Conservation (phyloP, 1,284 basidiomycete genomes). For the Cutaneotrichosporon sp. region DNA sequence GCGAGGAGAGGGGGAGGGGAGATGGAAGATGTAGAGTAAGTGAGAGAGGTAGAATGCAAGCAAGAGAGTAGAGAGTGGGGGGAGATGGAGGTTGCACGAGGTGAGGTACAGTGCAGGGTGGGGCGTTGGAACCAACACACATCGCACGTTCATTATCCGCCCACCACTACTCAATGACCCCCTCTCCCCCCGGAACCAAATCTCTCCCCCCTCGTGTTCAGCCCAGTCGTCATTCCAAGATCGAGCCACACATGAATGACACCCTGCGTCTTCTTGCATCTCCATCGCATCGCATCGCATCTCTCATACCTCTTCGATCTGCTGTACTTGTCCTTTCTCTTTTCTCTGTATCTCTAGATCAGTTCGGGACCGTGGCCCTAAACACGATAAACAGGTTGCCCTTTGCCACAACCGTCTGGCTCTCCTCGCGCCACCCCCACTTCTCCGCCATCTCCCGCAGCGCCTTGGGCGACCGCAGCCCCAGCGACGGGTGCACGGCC, state of each 20-base stretch:
- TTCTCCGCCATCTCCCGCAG: slow-evolving; percentile 32
- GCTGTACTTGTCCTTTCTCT: background rate
- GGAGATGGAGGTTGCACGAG: too few relatives aligned
- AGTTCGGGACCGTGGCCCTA: slow-evolving; percentile 15
- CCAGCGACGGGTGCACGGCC: slow-evolving; percentile 29
- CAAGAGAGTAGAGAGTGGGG: too few relatives aligned
- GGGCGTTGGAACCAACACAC: background rate
- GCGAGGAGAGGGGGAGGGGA: background rate
- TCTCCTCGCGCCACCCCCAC: slow-evolving; percentile 40
- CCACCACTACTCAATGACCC: too few relatives aligned
- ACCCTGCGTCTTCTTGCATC: background rate
- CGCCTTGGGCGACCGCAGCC: slow-evolving; percentile 32
- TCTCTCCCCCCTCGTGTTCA: background rate
- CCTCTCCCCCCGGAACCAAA: background rate
- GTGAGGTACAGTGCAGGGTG: too few relatives aligned
- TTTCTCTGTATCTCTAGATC: background rate
- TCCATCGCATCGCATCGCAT: background rate
- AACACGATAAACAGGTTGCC: slow-evolving; percentile 48
- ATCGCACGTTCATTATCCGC: background rate
- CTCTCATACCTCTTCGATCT: background rate
- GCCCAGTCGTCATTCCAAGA: too few relatives aligned
- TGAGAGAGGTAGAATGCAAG: background rate
- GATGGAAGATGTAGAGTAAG: background rate
- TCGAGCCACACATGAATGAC: background rate
- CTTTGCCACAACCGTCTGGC: slow-evolving; percentile 37